Evolutionary conservation across 805 yeast species (phyloP).

Genomic region (Saccharomyces mikatae): DNA sequence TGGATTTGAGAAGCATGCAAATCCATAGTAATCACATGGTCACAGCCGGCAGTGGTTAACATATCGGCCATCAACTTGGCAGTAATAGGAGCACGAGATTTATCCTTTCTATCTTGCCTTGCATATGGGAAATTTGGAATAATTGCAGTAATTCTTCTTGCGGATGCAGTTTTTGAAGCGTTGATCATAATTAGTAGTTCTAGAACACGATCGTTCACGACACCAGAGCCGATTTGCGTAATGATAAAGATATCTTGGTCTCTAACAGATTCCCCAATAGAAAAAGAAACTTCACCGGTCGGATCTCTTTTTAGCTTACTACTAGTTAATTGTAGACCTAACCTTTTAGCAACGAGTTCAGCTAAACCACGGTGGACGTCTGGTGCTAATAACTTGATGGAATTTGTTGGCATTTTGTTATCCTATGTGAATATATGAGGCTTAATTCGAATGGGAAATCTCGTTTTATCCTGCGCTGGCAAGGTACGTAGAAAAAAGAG

Average conservation of each 20-base stretch:
- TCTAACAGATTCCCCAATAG: slow-evolving; percentile 74
- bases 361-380: slow-evolving; percentile 64
- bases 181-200: slow-evolving; percentile 72
- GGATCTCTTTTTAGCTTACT: slow-evolving; percentile 58
- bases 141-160: slow-evolving; percentile 74
- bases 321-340: slow-evolving; percentile 55
- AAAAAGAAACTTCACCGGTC: slow-evolving; percentile 66
- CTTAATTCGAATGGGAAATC: background rate
- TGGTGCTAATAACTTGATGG: slow-evolving; percentile 59
- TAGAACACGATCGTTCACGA: slow-evolving; percentile 65
- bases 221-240: slow-evolving; percentile 73
- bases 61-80: slow-evolving; percentile 79
- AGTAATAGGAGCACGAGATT: slow-evolving; percentile 77
- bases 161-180: slow-evolving; percentile 77
- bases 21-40: slow-evolving; percentile 82
- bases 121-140: slow-evolving; percentile 81
- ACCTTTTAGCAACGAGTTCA: slow-evolving; percentile 54
- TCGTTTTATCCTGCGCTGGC: background rate
- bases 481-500: background rate
- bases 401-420: slow-evolving; percentile 55
- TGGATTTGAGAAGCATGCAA: slow-evolving; percentile 85
- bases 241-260: slow-evolving; percentile 78
- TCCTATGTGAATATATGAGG: background rate
- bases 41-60: slow-evolving; percentile 77
- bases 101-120: slow-evolving; percentile 83